Evolutionary conservation across 306 rosid species (phyloP), one percentile per base, ranked within the genome.

Genomic region (Gastrolobium villosum): DNA sequence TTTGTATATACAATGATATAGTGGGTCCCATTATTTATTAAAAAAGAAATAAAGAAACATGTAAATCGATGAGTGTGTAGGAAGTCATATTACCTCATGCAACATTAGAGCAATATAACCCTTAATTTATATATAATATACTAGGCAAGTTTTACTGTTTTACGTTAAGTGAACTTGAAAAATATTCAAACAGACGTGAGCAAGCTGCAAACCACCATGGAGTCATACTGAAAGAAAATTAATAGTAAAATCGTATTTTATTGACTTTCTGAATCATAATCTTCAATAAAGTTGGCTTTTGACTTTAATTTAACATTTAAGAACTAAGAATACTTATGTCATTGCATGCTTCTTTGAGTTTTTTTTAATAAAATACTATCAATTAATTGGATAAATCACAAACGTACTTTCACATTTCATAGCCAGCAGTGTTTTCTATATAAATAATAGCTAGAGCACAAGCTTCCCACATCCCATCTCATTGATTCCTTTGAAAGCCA

Each of bases 231-330:
- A 26, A 65, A 49, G 49, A 48, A 80, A 83, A 61, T 54, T 4
- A 56, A 52, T 30, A 11, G 10, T 52, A 10, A 7, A 14, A 20
- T 11, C 57, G 74, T 83, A 74, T 83, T 79, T 83, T 70, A 70
- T 70, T 84, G 87, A 84, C 84, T 54, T 57, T 59, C 30, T 8
- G 55, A 63, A 53, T 65, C 35, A 6, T 39, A 41, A 4, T 70
- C 41, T 54, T 31, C 37, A 77, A 64, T 54, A 53, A 20, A 20
- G 79, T 84, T 74, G 87, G 74, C 81, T 45, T 61, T 1, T 7
- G 3, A 46, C 65, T 34, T 61, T 32, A 48, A 15, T 40, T 46
- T 46, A 39, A 68, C 39, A 2, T 49, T 2, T 26, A 56, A 40
- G 41, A 57, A 9, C 68, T 48, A 32, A 34, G 6, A 26, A 55